Evolutionary conservation across 805 yeast species (phyloP), one percentile per base, ranked within the genome.

Genomic region (Saccharomycopsis guyanensis): DNA sequence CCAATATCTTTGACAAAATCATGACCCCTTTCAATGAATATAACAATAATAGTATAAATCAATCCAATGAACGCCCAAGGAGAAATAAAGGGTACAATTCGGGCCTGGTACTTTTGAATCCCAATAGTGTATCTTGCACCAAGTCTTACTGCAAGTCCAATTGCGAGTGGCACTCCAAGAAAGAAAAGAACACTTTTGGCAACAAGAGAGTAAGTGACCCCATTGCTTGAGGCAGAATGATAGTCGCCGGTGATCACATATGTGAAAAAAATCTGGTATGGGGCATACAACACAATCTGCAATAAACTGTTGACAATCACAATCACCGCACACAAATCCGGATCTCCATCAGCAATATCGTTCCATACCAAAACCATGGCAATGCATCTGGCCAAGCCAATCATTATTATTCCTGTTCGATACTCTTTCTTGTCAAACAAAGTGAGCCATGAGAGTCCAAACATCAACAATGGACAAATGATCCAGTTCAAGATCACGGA

Each of bases 301-400:
- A 76, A 55, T 18, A 75, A 33, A 43, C 76, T 69, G 58, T 76
- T 76, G 38, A 73, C 56, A 4, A 73, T 59, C 2, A 77, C 80
- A n/a, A 76, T 53, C 5, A 73, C 54, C 2, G 76, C 78, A 58
- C 82, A 76, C 37, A 73, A 57, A 35, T 65, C 66, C 39, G 61
- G 59, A 55, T 75, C 78, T 4, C 82, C 82, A 5, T 61, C 68
- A 2, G 80, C 76, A 15, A 77, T 61, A 25, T 72, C 69, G 55
- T 72, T 76, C 82, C 82, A 76, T 23, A 76, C 57, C 42, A 77
- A 59, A 1, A 76, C 82, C 82, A 77, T 76, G 19, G 82, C 82
- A 52, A 76, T 75, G 56, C 82, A 76, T 48, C 82, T 60, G 4
- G 80, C 82, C 31, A 73, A 47, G 1, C 82, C 82, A 39, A 77